Evolutionary conservation across 257 asterid genomes (phyloP).

Genomic region (Solanum bulbocastanum): DNA sequence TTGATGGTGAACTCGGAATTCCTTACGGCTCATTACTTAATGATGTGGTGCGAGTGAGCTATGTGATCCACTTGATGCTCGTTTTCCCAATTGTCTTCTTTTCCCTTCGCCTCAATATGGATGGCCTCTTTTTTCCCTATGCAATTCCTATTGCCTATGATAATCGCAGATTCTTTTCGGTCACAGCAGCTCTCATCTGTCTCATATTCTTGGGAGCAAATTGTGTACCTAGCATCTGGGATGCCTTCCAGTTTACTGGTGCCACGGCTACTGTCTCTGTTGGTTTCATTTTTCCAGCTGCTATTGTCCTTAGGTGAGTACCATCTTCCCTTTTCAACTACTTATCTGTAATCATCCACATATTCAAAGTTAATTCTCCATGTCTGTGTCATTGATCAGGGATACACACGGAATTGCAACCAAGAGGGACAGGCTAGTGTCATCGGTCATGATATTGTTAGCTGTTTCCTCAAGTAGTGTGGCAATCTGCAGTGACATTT

Average conservation of each 20-base stretch:
- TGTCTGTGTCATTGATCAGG: slow-evolving; percentile 14
- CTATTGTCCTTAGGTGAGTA: slow-evolving; percentile 64
- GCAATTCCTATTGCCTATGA: slow-evolving; percentile 61
- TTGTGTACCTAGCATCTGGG: slow-evolving; percentile 83
- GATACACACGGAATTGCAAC: slow-evolving; percentile 63
- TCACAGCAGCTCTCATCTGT: slow-evolving; percentile 55
- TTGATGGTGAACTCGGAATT: slow-evolving; percentile 77
- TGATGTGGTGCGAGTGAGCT: slow-evolving; percentile 76
- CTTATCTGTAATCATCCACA: not conserved
- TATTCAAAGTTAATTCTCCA: not conserved
- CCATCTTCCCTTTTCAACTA: not conserved
- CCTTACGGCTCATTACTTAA: slow-evolving; percentile 53
- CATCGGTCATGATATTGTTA: slow-evolving; percentile 67
- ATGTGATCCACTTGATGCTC: slow-evolving; percentile 77
- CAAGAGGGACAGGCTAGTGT: slow-evolving; percentile 47
- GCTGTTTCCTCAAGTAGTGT: slow-evolving; percentile 77
- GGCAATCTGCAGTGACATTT: slow-evolving; percentile 82
- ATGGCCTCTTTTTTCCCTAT: slow-evolving; percentile 60
- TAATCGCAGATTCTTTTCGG: slow-evolving; percentile 44
- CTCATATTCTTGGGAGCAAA: slow-evolving; percentile 73
- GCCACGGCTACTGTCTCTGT: slow-evolving; percentile 86
- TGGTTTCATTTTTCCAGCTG: slow-evolving; percentile 80
- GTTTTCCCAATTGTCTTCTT: slow-evolving; percentile 75
- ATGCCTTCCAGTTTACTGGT: slow-evolving; percentile 88
- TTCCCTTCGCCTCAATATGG: slow-evolving; percentile 77